Evolutionary conservation across 148 eudicot species (phyloP).

Genomic region (Fagopyrum homotropicum): DNA sequence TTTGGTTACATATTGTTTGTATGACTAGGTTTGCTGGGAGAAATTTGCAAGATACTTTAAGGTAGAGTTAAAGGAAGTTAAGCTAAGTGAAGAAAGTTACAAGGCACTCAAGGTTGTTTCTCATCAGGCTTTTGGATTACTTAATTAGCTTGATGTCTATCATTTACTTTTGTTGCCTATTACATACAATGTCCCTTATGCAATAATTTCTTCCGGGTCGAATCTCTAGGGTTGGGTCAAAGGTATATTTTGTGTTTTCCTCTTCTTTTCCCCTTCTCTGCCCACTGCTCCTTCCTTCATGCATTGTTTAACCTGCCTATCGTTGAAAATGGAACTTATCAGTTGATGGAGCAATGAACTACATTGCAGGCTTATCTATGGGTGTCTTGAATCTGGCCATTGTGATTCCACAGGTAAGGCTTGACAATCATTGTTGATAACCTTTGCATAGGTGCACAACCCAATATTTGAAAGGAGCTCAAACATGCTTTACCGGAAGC

Average conservation of each 20-base stretch:
- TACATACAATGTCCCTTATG: slow-evolving; percentile 34
- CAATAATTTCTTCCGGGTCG: slow-evolving; percentile 29
- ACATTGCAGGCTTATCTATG: no score
- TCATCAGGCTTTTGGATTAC: background rate
- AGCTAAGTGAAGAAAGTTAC: slow-evolving; percentile 50
- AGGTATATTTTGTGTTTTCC: background rate
- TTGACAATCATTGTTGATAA: no score
- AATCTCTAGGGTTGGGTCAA: slow-evolving; percentile 74
- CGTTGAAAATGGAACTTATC: background rate
- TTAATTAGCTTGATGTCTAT: background rate
- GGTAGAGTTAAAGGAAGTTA: slow-evolving; percentile 67
- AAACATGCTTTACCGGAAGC: no score
- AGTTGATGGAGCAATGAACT: slow-evolving; percentile 6
- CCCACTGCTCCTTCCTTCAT: background rate
- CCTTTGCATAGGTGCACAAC: no score
- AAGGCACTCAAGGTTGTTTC: background rate
- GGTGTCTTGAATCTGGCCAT: no score
- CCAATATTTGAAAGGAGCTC: no score
- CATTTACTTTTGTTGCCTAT: slow-evolving; percentile 30
- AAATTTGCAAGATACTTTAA: slow-evolving; percentile 69
- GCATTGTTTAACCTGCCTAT: background rate
- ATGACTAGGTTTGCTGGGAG: slow-evolving; percentile 62
- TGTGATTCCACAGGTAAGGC: no score
- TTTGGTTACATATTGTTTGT: background rate
- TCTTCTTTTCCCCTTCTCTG: background rate